These are phyloP conservation scores for Cercospora citrullina DNA, from an alignment of 2,329 filamentous ascomycete species.

Conservation along the genomic window DNA sequence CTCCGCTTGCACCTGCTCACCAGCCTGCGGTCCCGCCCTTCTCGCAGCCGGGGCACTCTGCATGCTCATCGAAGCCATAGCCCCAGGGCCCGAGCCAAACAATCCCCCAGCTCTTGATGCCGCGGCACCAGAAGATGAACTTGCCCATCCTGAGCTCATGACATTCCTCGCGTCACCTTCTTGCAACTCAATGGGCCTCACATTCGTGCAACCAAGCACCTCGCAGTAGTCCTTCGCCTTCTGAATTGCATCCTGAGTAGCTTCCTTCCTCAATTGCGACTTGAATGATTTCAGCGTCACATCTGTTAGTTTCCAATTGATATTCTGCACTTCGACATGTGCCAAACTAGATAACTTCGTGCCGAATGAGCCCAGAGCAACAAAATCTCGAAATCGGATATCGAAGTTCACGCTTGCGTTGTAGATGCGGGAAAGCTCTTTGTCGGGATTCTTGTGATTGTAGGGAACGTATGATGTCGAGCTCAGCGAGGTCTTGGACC, in stretches of 20 bases:
- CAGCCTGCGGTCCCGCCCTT: background rate
- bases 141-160: conserved; percentile 6
- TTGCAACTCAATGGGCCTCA: conserved; percentile 23
- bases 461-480: conserved; percentile 22
- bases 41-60: background rate
- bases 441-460: conserved; percentile 15
- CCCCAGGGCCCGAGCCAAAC: background rate
- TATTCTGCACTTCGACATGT: conserved; percentile 25
- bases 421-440: conserved; percentile 18
- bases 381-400: conserved; percentile 31
- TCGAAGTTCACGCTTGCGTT: conserved; percentile 27
- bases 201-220: conserved; percentile 23
- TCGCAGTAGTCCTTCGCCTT: conserved; percentile 31
- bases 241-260: conserved; percentile 26
- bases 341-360: conserved; percentile 22
- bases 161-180: conserved; percentile 17
- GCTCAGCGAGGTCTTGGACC: conserved; percentile 29
- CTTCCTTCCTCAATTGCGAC: conserved; percentile 25
- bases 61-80: background rate
- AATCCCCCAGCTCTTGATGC: background rate
- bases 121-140: background rate
- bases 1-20: conserved; percentile 9
- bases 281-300: conserved; percentile 26
- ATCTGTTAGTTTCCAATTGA: conserved; percentile 24
- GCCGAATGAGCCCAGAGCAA: conserved; percentile 26